A percentile compares a stretch with the other conserved stretches of the same genome.
Conservation (phyloP, 129 eudicot species). For the Erigeron canadensis region DNA sequence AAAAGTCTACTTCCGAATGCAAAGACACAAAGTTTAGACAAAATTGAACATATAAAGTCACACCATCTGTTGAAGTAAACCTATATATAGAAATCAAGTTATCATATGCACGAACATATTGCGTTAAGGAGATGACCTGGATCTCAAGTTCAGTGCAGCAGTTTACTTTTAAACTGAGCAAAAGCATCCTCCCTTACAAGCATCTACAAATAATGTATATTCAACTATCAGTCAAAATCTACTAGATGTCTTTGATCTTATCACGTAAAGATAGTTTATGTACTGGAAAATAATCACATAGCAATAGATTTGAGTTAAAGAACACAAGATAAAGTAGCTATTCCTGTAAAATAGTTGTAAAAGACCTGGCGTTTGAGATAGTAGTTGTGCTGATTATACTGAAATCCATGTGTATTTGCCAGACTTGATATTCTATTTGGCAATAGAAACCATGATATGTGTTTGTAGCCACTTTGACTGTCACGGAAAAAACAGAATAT, state of each 20-base stretch:
- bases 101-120: background rate
- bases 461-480: constrained; percentile 32
- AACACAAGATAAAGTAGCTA: background rate
- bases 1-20: background rate
- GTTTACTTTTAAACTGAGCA: constrained; percentile 68
- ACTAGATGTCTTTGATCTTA: background rate
- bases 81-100: constrained; percentile 1
- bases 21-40: background rate
- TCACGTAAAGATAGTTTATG: background rate
- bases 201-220: constrained; percentile 46
- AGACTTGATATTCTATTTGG: constrained; percentile 26
- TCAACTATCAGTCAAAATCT: constrained; percentile 19
- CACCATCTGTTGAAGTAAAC: background rate
- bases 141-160: constrained; percentile 59
- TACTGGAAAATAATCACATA: constrained; percentile 6
- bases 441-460: constrained; percentile 30
- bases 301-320: background rate
- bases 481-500: constrained; percentile 6
- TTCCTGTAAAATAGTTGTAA: background rate
- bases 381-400: constrained; percentile 68
- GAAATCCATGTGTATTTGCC: constrained; percentile 18
- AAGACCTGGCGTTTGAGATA: constrained; percentile 85
- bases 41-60: constrained; percentile 1
- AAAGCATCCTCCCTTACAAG: constrained; percentile 68
- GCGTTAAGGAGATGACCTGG: constrained; percentile 42